Evolutionary conservation across 2,329 filamentous ascomycete species (phyloP), one percentile per base, ranked within the genome.

Genomic region (Fusarium albidum): DNA sequence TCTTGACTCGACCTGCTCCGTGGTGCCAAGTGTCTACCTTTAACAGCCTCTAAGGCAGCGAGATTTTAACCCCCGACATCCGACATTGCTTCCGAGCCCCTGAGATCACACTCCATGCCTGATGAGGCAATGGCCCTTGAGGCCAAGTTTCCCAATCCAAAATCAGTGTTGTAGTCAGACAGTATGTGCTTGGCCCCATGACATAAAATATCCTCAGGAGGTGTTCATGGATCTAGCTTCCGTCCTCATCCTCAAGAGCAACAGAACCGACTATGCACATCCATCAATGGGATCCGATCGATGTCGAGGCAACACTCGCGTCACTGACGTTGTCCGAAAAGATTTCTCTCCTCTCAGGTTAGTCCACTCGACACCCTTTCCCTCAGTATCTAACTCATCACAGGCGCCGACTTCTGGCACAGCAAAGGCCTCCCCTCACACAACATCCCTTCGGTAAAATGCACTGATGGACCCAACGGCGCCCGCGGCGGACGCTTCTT

Each of bases 401-500:
- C 3, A 57, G 54, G 54, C 3, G 40, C 27, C 5, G 52, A 57
- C 40, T 57, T 57, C 14, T 57, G 54, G 54, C 44, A 56, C 21
- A 51, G 52, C 2, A 5, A 25, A n/a, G 5, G 39, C 2, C 34
- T 57, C 4, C 31, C 54, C 1, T 17, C 52, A 3, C 52, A 42
- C 15, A 38, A 9, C 1, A 39, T 57, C 8, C 26, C 54, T 0
- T 31, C 54, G 0, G 4, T 56, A 13, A 57, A 57, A 51, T 57
- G 52, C 10, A 57, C 54, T 2, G 59, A 62, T 7, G 59, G 59
- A 1, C 59, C 59, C 1, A 62, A 61, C 5, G 59, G 59, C 7
- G 59, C 59, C 3, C 37, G 59, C 6, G 59, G 59, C 6, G 48
- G 34, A 3, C 35, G 50, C 1, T 62, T 61, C 38, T 56, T 62